A percentile compares a stretch with the other conserved stretches of the same genome.
phyloP scores from a whole-genome alignment of 176 grass and related monocot genomes.

The Raddia guianensis region DNA sequence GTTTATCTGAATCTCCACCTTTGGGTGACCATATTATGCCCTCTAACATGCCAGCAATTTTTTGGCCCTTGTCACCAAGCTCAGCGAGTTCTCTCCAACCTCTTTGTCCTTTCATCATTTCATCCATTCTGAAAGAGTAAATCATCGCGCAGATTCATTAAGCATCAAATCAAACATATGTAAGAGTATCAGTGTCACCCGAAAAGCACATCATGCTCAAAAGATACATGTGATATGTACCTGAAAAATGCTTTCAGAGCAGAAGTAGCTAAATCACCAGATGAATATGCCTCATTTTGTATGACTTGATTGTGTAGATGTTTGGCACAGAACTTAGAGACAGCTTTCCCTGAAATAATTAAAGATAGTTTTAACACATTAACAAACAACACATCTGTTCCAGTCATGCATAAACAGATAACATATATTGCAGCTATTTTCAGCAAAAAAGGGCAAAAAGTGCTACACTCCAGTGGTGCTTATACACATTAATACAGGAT shows the following conservation, averaged over 20 bases:
- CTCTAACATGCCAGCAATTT: conserved; percentile 83
- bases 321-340: conserved; percentile 93
- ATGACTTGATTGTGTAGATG: conserved; percentile 75
- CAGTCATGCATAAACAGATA: conserved; percentile 5
- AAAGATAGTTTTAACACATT: neutral
- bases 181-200: neutral
- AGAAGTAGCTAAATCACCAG: conserved; percentile 64
- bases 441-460: neutral
- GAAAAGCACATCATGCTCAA: neutral
- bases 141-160: conserved; percentile 5
- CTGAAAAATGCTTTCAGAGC: conserved; percentile 81
- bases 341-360: conserved; percentile 77
- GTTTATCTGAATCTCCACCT: conserved; percentile 46
- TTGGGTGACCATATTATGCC: conserved; percentile 83
- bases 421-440: neutral
- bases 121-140: conserved; percentile 82
- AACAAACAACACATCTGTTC: conserved; percentile 4
- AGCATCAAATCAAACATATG: conserved; percentile 29
- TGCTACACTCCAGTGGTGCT: neutral
- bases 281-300: conserved; percentile 56
- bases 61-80: conserved; percentile 84
- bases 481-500: neutral
- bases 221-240: conserved; percentile 39
- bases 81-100: conserved; percentile 91
- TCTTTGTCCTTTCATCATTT: conserved; percentile 98